Base-by-base conservation (phyloP, 2,329 filamentous ascomycete genomes). In the Fusarium hainanense region DNA sequence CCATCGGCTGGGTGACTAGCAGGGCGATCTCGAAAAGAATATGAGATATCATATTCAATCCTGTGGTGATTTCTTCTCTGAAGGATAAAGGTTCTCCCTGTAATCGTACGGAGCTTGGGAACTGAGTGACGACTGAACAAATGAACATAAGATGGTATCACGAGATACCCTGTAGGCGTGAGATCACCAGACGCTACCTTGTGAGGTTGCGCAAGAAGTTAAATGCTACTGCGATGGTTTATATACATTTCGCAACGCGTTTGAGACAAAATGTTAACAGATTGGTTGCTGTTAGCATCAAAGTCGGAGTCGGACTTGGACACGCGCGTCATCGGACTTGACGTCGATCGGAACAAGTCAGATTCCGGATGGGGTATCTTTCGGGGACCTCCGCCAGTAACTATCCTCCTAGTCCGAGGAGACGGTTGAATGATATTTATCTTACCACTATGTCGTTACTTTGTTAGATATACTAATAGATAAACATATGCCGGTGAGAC, bases 31-130 rank as follows among this genome's bases (percentile, higher is more conserved):
- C 1, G 3, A 7, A 3, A n/a, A 3, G 18, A 37, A 11, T 7
- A n/a, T 37, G 18, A 37, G 9, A 4, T 12, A n/a, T n/a, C 34
- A 34, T 9, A 32, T 32, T 32, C 7, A 9, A 21, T 21, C n/a
- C n/a, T n/a, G n/a, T n/a, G n/a, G 11, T 4, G 2, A 21, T 23
- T 23, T 8, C 5, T 10, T 10, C 9, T 2, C 11, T 34, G 8
- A 16, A 16, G 5, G 32, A 34, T 8, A 10, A 18, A 34, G 2
- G 0, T 10, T 34, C 4, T 34, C 32, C 4, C 16, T 18, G 4
- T 10, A 18, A 11, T 37, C 1, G 16, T n/a, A 4, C n/a, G 11
- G 7, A 2, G 3, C 4, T 9, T 18, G 1, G 4, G 4, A 20
- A 32, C 8, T 21, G 7, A 43, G 4, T 21, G 1, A 28, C 2